These are phyloP conservation scores for Leccinum glutinopallens DNA, from an alignment of 1,284 basidiomycete species.

Conservation along the genomic window DNA sequence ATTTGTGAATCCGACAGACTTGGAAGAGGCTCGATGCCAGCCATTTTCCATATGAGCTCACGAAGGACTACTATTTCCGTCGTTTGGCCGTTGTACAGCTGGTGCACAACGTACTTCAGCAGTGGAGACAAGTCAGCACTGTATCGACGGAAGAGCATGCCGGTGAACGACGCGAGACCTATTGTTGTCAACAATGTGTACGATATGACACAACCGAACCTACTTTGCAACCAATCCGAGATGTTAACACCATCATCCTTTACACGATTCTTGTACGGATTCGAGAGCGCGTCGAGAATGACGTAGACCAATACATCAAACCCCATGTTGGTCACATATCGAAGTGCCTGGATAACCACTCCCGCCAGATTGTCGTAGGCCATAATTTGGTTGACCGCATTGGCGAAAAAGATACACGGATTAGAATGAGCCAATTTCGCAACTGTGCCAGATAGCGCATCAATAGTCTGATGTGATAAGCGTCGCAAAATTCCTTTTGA, in stretches of 20 bases:
- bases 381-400: constrained; percentile 93
- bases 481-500: constrained; percentile 82
- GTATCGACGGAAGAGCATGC: constrained; percentile 89
- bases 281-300: constrained; percentile 86
- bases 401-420: constrained; percentile 89
- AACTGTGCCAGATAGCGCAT: constrained; percentile 83
- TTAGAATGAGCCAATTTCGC: constrained; percentile 95
- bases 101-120: constrained; percentile 90
- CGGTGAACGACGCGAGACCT: constrained; percentile 92
- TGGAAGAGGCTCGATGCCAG: constrained; percentile 89
- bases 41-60: constrained; percentile 95
- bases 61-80: constrained; percentile 91
- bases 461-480: constrained; percentile 80
- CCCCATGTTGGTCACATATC: constrained; percentile 89
- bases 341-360: constrained; percentile 88
- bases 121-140: constrained; percentile 83
- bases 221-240: constrained; percentile 93
- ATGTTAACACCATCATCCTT: constrained; percentile 94
- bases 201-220: constrained; percentile 35
- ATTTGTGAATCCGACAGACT: constrained; percentile 90
- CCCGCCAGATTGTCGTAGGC: constrained; percentile 94
- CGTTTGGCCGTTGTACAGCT: constrained; percentile 80
- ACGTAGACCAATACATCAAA: constrained; percentile 93
- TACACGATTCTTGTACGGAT: constrained; percentile 81
- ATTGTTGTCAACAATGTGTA: constrained; percentile 19